These are phyloP conservation scores for Bacidia rubella DNA, from an alignment of 495 filamentous ascomycete species.

Conservation along the genomic window DNA sequence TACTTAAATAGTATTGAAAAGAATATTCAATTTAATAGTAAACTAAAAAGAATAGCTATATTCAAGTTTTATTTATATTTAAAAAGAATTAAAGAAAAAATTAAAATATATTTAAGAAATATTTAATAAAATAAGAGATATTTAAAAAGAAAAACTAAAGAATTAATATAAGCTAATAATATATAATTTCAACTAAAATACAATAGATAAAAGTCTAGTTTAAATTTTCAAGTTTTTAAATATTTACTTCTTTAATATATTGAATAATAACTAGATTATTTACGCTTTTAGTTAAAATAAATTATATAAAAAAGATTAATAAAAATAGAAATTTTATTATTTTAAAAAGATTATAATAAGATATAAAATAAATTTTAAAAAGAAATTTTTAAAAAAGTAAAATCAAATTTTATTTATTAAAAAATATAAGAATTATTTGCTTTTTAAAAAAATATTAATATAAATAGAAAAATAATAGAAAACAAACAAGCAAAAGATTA, in stretches of 20 bases:
- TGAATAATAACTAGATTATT: not conserved
- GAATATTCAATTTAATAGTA: not conserved
- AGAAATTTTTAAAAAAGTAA: conserved; percentile 1
- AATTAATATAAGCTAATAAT: conserved; percentile 10
- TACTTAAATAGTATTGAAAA: conserved; percentile 9
- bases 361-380: not conserved
- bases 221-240: conserved; percentile 5
- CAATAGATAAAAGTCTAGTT: conserved; percentile 5
- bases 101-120: conserved; percentile 10
- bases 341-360: conserved; percentile 8
- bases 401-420: conserved; percentile 11
- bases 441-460: too few relatives aligned
- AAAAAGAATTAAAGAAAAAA: conserved; percentile 10
- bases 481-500: too few relatives aligned
- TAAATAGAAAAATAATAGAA: too few relatives aligned
- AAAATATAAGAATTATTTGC: conserved; percentile 1
- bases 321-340: conserved; percentile 6
- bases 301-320: not conserved
- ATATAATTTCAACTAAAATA: not conserved
- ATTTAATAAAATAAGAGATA: not conserved
- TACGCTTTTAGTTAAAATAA: not conserved
- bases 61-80: conserved; percentile 1
- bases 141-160: conserved; percentile 9
- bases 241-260: not conserved
- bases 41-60: conserved; percentile 2